phyloP scores from a whole-genome alignment of 2,329 filamentous ascomycete species.

The Dothiorella sarmentorum region DNA sequence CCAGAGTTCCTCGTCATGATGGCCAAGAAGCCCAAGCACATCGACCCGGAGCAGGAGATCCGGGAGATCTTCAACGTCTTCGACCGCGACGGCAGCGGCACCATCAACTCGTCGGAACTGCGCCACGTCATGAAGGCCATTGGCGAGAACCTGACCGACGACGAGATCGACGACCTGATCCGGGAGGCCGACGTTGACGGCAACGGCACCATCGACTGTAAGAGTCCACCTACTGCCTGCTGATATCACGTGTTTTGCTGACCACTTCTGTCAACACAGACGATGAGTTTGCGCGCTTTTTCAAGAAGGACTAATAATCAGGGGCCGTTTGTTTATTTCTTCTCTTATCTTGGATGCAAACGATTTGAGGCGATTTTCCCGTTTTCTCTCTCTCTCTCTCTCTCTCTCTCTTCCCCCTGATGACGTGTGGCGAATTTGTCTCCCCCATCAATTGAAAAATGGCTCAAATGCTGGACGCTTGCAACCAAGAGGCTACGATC shows the following conservation, averaged over 20 bases:
- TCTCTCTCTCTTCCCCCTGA: neutral
- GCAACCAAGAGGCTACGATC: too few species aligned
- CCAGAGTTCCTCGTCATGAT: slow-evolving; percentile 64
- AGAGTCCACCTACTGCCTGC: slow-evolving; percentile 22
- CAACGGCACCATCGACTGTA: slow-evolving; percentile 63
- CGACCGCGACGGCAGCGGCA: slow-evolving; percentile 62
- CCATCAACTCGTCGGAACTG: slow-evolving; percentile 61
- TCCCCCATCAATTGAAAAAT: too few species aligned
- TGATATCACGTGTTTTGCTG: neutral
- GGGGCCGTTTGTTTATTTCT: too few species aligned
- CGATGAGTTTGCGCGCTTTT: slow-evolving; percentile 55
- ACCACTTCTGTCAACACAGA: slow-evolving; percentile 36
- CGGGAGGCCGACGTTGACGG: slow-evolving; percentile 62
- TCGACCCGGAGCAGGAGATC: slow-evolving; percentile 62
- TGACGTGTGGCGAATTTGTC: too few species aligned
- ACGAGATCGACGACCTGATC: slow-evolving; percentile 65
- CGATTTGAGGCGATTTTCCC: neutral
- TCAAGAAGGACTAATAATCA: slow-evolving; percentile 53
- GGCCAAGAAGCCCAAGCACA: slow-evolving; percentile 59
- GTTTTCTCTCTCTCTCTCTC: too few species aligned
- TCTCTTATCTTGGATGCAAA: too few species aligned
- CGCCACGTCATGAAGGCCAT: slow-evolving; percentile 62
- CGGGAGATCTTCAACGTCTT: slow-evolving; percentile 64
- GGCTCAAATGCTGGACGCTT: too few species aligned
- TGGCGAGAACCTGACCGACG: slow-evolving; percentile 60